phyloP scores from a whole-genome alignment of 495 filamentous ascomycete species.

The Hypoxylon intermedium region DNA sequence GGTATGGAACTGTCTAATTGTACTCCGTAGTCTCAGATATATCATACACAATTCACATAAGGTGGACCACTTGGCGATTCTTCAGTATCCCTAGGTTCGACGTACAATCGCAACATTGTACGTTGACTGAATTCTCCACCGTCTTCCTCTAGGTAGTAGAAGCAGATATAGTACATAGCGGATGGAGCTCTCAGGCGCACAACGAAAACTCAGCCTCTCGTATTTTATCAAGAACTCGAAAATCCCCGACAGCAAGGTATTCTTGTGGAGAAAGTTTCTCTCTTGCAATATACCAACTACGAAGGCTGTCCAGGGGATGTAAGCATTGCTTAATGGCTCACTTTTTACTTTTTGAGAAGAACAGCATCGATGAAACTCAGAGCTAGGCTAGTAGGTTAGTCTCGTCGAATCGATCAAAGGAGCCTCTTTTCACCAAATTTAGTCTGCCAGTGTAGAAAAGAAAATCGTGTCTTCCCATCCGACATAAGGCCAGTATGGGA shows the following conservation, averaged over 20 bases:
- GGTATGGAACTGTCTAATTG: neutral
- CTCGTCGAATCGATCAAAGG: neutral
- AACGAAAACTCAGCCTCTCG: conserved; percentile 7
- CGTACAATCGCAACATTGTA: neutral
- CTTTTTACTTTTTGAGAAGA: conserved; percentile 8
- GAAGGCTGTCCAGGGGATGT: neutral
- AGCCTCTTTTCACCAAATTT: neutral
- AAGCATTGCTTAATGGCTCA: conserved; percentile 29
- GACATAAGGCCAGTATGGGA: conserved; percentile 28
- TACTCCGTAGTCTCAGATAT: neutral
- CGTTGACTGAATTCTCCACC: neutral
- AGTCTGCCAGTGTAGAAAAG: neutral
- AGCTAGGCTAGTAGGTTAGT: conserved; percentile 17
- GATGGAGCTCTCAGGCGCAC: neutral
- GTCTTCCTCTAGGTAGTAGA: neutral
- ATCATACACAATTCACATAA: neutral
- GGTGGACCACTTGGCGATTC: neutral
- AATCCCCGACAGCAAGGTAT: conserved; percentile 13
- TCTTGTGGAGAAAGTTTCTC: conserved; percentile 29
- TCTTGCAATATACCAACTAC: conserved; percentile 22
- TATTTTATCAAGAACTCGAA: conserved; percentile 20
- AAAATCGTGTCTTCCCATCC: conserved; percentile 28
- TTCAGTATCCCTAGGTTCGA: neutral
- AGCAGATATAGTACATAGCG: neutral
- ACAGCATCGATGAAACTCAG: neutral